Evolutionary conservation across 805 yeast genomes (phyloP).

Genomic region (Tetrapisispora pingtungensis): DNA sequence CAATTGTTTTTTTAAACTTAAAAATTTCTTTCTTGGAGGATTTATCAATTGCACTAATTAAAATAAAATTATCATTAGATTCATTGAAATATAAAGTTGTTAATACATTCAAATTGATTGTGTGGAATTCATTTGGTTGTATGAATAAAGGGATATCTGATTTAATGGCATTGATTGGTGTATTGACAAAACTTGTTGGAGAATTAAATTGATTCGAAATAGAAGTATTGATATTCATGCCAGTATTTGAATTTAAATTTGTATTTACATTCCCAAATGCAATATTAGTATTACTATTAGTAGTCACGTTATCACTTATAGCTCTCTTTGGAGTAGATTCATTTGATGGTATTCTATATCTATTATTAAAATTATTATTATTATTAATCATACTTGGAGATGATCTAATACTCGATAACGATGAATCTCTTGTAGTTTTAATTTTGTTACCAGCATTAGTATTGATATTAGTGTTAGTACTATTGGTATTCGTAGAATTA

Average conservation of each 20-base stretch:
- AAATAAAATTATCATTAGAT: conserved; percentile 46
- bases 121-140: conserved; percentile 48
- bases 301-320: neutral
- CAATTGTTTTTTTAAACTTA: conserved; percentile 55
- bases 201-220: neutral
- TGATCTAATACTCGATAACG: neutral
- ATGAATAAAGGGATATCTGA: conserved; percentile 41
- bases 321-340: neutral
- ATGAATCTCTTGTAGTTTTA: neutral
- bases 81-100: conserved; percentile 41
- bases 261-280: neutral
- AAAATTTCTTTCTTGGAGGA: conserved; percentile 59
- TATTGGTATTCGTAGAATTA: no score
- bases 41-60: conserved; percentile 55
- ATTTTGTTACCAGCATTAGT: neutral
- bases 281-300: neutral
- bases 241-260: neutral
- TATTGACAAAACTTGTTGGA: neutral
- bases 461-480: no score
- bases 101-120: conserved; percentile 38
- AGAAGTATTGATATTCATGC: neutral
- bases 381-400: neutral
- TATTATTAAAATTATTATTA: neutral
- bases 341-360: neutral
- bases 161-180: neutral